Evolutionary conservation across 73 alveolate species (phyloP).

Genomic region (Symbiodinium pilosum): DNA sequence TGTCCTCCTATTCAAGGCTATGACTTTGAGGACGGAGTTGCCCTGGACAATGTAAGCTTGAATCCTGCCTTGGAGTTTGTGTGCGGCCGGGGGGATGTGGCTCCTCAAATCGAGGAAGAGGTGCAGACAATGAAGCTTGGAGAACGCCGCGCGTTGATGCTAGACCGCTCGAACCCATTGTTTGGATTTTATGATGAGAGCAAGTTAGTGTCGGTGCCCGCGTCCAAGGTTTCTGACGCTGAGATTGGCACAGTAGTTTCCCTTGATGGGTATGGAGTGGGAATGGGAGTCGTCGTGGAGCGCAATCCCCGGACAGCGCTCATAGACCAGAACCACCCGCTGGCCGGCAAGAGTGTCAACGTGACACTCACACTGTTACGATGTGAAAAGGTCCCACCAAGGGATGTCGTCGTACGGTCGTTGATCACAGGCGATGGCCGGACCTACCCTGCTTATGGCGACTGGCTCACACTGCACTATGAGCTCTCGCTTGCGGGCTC

Average conservation of each 20-base stretch:
- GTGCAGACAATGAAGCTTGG: slow-evolving; percentile 19
- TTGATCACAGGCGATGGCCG: slow-evolving; percentile 4
- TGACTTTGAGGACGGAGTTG: background rate
- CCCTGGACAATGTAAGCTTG: background rate
- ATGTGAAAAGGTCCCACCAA: slow-evolving; percentile 17
- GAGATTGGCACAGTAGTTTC: background rate
- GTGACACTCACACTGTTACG: slow-evolving; percentile 41
- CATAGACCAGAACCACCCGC: slow-evolving; percentile 70
- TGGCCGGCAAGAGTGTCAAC: slow-evolving; percentile 49
- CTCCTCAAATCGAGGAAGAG: slow-evolving; percentile 55
- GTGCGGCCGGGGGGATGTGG: slow-evolving; percentile 64
- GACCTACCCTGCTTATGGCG: slow-evolving; percentile 68
- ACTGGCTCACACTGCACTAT: slow-evolving; percentile 31
- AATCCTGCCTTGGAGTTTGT: slow-evolving; percentile 88
- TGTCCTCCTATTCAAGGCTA: too few species aligned
- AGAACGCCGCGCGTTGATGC: background rate
- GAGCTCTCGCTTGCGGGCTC: background rate
- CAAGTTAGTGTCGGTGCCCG: slow-evolving; percentile 7
- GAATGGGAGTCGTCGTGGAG: background rate
- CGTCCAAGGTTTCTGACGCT: background rate
- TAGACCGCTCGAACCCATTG: background rate
- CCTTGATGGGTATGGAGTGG: background rate
- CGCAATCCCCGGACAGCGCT: background rate
- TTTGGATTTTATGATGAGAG: background rate
- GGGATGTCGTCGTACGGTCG: slow-evolving; percentile 3